Conservation (phyloP, 75 land plant genomes). For the Selaginella tamariscina region DNA sequence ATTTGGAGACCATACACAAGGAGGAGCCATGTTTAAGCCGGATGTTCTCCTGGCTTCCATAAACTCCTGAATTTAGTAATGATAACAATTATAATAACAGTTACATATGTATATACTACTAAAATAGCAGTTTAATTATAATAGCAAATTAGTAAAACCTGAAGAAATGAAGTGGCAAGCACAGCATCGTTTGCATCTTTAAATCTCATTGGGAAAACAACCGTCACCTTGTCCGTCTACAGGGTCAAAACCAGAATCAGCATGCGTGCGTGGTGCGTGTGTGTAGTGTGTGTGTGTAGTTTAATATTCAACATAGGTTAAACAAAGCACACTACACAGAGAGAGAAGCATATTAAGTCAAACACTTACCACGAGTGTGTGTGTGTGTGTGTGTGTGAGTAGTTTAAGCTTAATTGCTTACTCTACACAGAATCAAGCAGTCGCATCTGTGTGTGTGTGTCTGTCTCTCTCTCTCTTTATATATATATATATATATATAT, state of each 20-base stretch:
- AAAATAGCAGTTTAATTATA: neutral
- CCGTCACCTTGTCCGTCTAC: slow-evolving; percentile 87
- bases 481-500: too few relatives aligned
- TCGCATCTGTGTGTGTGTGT: too few relatives aligned
- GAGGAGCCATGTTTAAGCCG: slow-evolving; percentile 78
- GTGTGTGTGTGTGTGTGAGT: too few relatives aligned
- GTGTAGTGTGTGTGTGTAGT: too few relatives aligned
- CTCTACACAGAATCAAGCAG: too few relatives aligned
- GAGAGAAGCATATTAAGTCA: too few relatives aligned
- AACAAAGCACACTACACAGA: too few relatives aligned
- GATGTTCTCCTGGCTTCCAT: slow-evolving; percentile 84
- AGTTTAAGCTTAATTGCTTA: too few relatives aligned
- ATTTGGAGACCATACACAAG: slow-evolving; percentile 67
- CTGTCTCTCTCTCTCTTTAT: too few relatives aligned
- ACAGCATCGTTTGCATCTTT: slow-evolving; percentile 68
- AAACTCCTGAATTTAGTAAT: slow-evolving; percentile 85
- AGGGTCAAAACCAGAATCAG: slow-evolving; percentile 1
- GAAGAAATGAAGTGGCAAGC: slow-evolving; percentile 89
- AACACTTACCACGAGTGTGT: too few relatives aligned
- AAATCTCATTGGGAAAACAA: slow-evolving; percentile 91
- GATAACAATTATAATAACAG: neutral
- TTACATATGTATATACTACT: neutral
- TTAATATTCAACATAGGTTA: too few relatives aligned
- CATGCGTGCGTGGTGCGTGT: too few relatives aligned
- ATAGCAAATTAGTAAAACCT: slow-evolving; percentile 24